phyloP scores from a whole-genome alignment of 2,329 filamentous ascomycete species.

The Niveomyces coronatus region DNA sequence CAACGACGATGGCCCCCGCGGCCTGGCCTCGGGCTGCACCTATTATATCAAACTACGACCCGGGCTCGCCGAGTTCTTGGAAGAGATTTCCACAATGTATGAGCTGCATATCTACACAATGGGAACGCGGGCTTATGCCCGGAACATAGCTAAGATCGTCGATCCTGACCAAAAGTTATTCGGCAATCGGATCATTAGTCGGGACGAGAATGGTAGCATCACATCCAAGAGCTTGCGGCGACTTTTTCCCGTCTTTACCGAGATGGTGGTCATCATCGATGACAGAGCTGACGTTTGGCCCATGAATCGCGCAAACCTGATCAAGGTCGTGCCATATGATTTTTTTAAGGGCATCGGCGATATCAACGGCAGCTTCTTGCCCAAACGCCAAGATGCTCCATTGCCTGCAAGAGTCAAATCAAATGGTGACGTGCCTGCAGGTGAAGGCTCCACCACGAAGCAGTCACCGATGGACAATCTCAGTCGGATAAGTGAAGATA shows the following conservation, averaged over 20 bases:
- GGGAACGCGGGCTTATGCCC: constrained; percentile 93
- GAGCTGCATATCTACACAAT: constrained; percentile 98
- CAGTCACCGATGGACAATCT: constrained; percentile 57
- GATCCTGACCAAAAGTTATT: constrained; percentile 86
- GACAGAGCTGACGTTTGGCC: constrained; percentile 94
- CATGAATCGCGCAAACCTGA: constrained; percentile 79
- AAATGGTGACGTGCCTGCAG: constrained; percentile 12
- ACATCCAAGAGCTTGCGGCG: constrained; percentile 82
- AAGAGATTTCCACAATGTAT: constrained; percentile 68
- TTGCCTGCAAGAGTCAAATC: constrained; percentile 22
- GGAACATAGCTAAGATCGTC: constrained; percentile 84
- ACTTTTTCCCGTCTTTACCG: constrained; percentile 90
- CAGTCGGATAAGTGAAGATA: constrained; percentile 63
- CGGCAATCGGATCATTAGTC: constrained; percentile 87
- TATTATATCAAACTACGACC: constrained; percentile 99
- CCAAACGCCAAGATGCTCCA: constrained; percentile 59
- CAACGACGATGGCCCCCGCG: constrained; percentile 69
- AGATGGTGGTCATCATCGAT: constrained; percentile 99
- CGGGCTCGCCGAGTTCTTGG: constrained; percentile 70
- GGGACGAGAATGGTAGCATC: constrained; percentile 92
- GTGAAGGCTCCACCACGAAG: constrained; percentile 16
- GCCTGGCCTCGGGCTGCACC: constrained; percentile 63
- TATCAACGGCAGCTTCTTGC: constrained; percentile 95
- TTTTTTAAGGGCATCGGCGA: constrained; percentile 98
- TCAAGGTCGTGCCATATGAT: constrained; percentile 91